Conservation (phyloP, 1,284 basidiomycete genomes). For the Tausonia pullulans region DNA sequence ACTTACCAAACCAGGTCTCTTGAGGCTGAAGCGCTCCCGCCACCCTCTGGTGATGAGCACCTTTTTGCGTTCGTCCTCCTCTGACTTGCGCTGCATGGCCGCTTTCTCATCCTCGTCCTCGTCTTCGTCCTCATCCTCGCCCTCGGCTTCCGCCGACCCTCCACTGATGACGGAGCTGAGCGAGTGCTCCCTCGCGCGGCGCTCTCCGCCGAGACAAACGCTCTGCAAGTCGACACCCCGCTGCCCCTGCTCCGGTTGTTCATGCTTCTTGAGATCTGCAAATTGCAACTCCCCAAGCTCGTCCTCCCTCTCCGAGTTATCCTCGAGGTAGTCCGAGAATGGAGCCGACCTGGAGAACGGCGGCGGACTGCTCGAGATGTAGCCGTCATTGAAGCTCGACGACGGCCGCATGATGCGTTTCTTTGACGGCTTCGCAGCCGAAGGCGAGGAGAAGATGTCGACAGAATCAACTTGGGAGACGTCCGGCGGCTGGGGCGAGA, state of each 20-base stretch:
- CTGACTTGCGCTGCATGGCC: neutral
- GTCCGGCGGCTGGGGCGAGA: neutral
- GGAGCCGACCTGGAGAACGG: neutral
- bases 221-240: neutral
- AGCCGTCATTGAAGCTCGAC: neutral
- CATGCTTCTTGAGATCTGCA: neutral
- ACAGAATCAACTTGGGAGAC: neutral
- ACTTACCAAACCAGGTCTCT: neutral
- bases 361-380: constrained; percentile 15
- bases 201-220: neutral
- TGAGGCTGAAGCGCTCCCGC: constrained; percentile 15
- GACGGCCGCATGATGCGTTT: neutral
- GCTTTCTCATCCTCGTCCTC: neutral
- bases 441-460: neutral
- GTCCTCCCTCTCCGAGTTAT: neutral
- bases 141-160: neutral
- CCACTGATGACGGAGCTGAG: neutral
- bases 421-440: neutral
- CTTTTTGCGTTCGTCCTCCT: neutral
- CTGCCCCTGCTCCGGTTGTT: neutral
- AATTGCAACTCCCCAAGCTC: neutral
- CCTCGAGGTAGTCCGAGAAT: neutral
- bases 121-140: neutral
- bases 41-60: constrained; percentile 6
- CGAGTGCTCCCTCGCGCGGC: neutral